Evolutionary conservation across 73 alveolate species (phyloP).

Genomic region (Tetrahymena borealis): DNA sequence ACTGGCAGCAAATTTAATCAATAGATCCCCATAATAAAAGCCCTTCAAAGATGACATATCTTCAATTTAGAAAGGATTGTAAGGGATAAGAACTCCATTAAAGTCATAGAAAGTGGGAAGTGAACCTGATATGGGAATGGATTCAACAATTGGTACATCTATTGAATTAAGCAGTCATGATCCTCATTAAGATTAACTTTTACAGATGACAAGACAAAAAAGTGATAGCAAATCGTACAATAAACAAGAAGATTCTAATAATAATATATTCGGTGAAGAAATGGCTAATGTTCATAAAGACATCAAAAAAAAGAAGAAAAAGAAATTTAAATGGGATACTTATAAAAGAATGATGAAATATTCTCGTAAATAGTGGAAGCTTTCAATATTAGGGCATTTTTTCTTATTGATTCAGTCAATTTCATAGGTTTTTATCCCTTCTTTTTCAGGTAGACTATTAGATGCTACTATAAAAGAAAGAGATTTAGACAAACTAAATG

Average conservation of each 20-base stretch:
- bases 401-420: not conserved
- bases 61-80: not conserved
- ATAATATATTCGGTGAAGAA: not conserved
- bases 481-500: not conserved
- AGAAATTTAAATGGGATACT: not conserved
- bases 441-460: not conserved
- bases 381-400: not conserved
- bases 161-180: not conserved
- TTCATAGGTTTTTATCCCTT: not conserved
- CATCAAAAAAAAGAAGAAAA: not conserved
- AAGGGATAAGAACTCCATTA: not conserved
- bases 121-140: not conserved
- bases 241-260: not conserved
- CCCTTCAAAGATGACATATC: not conserved
- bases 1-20: not conserved
- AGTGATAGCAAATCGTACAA: not conserved
- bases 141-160: not conserved
- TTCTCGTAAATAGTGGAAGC: not conserved
- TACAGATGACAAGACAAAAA: not conserved
- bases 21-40: not conserved
- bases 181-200: not conserved
- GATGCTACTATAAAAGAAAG: not conserved
- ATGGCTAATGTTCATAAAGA: not conserved
- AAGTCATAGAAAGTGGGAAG: not conserved
- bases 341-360: not conserved